Conservation (phyloP, 306 rosid genomes). For the Dalbergia cultrata region DNA sequence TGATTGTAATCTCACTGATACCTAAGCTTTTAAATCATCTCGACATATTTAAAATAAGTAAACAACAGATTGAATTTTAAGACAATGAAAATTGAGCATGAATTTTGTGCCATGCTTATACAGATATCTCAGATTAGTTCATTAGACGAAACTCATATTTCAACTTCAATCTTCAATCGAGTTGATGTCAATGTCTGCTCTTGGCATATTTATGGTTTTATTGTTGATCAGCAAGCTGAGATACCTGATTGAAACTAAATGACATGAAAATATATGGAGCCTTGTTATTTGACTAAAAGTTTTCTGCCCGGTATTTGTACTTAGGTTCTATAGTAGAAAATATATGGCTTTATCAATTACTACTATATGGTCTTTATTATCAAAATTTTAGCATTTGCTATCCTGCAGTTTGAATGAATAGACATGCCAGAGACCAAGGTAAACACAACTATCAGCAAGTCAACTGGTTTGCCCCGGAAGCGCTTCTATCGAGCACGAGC, state of each 20-base stretch:
- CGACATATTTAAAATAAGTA: neutral
- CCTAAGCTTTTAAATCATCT: neutral
- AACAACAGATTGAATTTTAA: constrained; percentile 2
- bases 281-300: neutral
- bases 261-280: constrained; percentile 27
- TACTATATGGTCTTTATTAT: constrained; percentile 17
- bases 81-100: neutral
- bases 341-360: constrained; percentile 1
- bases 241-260: neutral
- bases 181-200: neutral
- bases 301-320: neutral
- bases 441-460: constrained; percentile 74
- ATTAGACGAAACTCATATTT: constrained; percentile 9
- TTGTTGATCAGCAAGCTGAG: constrained; percentile 5
- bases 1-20: neutral
- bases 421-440: constrained; percentile 67
- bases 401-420: constrained; percentile 53
- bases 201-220: neutral
- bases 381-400: constrained; percentile 40
- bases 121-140: constrained; percentile 18
- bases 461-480: constrained; percentile 94
- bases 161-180: neutral
- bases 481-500: constrained; percentile 98
- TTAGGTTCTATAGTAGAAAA: constrained; percentile 17
- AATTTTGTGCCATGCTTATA: neutral